Evolutionary conservation across 2,329 filamentous ascomycete species (phyloP), one percentile per base, ranked within the genome.

Genomic region (Microdochium trichocladiopsis): DNA sequence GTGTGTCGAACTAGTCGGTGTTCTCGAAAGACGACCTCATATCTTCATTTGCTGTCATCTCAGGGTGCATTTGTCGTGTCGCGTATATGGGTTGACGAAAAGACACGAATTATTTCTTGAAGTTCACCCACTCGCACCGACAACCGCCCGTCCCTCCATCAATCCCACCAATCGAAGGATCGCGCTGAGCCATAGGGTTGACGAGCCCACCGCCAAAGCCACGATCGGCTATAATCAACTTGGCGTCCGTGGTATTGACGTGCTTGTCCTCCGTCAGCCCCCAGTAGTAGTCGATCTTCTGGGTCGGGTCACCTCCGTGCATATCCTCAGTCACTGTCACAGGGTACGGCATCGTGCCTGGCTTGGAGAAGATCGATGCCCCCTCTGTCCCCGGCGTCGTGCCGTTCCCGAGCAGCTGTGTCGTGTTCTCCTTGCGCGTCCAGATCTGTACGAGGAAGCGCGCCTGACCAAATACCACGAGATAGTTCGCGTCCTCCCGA

Each of bases 401-500:
- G 2, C 41, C 52, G 6, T 54, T 53, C 12, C 53, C 57, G 11
- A 76, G 56, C 50, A 83, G 66, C 49, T 60, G 62, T 23, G 75
- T 72, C 25, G 69, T 72, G 57, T 69, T 70, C 28, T 66, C 71
- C 53, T 70, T 71, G 5, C 75, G 72, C 18, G 83, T 87, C 82
- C 82, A 87, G 54, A 87, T 83, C 61, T 83, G 76, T 16, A 87
- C 77, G n/a, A 83, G 74, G 56, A 84, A 79, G 0, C 83, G 75
- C 12, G 81, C 82, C 66, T 84, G 73, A 23, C 74, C 69, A 75
- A 80, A 86, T 0, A 79, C 84, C 24, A 79, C 76, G 37, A 84
- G 60, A 51, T 75, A 78, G 21, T 72, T 70, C 16, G 83, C 82
- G 55, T 83, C 78, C 2, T 67, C 67, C 59, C 78, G 70, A 31